phyloP scores from a whole-genome alignment of 176 grass and related monocot genomes.

The Alopecurus myosuroides region DNA sequence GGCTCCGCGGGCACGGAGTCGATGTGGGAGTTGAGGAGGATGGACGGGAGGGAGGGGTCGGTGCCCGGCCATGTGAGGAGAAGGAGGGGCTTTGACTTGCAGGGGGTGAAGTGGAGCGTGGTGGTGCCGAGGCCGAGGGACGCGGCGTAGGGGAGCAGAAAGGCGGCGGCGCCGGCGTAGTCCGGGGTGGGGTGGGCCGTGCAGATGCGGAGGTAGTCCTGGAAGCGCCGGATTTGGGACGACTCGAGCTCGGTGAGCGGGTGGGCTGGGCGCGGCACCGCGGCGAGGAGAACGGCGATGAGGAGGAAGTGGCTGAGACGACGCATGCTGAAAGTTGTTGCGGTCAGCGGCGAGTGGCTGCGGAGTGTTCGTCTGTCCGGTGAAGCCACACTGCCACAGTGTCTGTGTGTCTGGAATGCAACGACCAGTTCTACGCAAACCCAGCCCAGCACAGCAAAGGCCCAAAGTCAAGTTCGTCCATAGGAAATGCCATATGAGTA shows the following conservation, averaged over 20 bases:
- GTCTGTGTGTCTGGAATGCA: background rate
- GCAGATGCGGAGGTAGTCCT: slow-evolving; percentile 76
- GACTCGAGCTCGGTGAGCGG: slow-evolving; percentile 50
- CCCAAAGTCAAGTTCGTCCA: background rate
- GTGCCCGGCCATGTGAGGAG: slow-evolving; percentile 77
- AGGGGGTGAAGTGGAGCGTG: slow-evolving; percentile 50
- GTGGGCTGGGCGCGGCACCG: background rate
- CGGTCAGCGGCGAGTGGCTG: background rate
- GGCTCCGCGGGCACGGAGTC: slow-evolving; percentile 81
- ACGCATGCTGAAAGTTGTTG: background rate
- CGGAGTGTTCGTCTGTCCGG: background rate
- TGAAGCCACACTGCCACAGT: background rate
- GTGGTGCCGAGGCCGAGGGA: slow-evolving; percentile 51
- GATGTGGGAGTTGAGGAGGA: slow-evolving; percentile 91
- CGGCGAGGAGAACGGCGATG: slow-evolving; percentile 18
- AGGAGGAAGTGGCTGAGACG: background rate
- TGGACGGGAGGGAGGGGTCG: slow-evolving; percentile 60
- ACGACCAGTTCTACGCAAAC: background rate
- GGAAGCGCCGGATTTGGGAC: slow-evolving; percentile 53
- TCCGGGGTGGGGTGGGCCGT: slow-evolving; percentile 71
- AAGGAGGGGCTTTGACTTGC: slow-evolving; percentile 64
- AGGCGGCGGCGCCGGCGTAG: slow-evolving; percentile 57
- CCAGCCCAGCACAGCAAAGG: background rate
- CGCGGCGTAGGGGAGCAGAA: slow-evolving; percentile 60
- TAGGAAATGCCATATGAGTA: background rate